A percentile compares a stretch with the other conserved stretches of the same genome.
Evolutionary conservation across 805 yeast genomes (phyloP).

Genomic region (Wickerhamiella allomyrinae): DNA sequence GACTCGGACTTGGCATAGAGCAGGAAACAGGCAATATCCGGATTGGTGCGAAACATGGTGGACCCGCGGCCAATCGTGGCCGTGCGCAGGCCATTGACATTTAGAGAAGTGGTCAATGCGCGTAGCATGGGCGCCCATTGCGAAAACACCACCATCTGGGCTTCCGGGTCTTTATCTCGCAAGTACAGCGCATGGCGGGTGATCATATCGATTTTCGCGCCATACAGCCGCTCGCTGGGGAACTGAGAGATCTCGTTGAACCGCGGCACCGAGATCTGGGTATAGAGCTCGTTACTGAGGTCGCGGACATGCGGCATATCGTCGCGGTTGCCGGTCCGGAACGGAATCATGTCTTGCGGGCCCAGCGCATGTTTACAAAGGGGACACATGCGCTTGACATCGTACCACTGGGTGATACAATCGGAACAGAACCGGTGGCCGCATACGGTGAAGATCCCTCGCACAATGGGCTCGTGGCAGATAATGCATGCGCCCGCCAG

Average conservation of each 20-base stretch:
- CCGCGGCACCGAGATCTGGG: conserved; percentile 15
- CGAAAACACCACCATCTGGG: conserved; percentile 77
- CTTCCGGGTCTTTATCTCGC: conserved; percentile 38
- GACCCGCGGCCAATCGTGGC: conserved; percentile 33
- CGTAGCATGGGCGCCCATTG: conserved; percentile 72
- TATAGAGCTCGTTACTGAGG: conserved; percentile 15
- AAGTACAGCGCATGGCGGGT: conserved; percentile 58
- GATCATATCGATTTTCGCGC: conserved; percentile 78
- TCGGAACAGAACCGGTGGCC: conserved; percentile 84
- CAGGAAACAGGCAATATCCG: conserved; percentile 64
- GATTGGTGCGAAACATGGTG: conserved; percentile 31
- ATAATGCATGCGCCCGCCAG: conserved; percentile 46
- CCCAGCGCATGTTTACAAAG: conserved; percentile 51
- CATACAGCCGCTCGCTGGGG: conserved; percentile 40
- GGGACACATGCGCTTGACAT: conserved; percentile 50
- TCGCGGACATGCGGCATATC: not conserved
- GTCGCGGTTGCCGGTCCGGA: not conserved
- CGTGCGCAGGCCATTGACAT: conserved; percentile 39
- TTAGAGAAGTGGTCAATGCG: conserved; percentile 52
- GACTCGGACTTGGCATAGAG: conserved; percentile 67
- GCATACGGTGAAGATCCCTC: conserved; percentile 76
- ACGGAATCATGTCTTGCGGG: conserved; percentile 37
- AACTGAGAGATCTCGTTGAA: conserved; percentile 27
- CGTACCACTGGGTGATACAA: conserved; percentile 67
- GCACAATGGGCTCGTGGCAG: conserved; percentile 53